Percentiles rank a stretch among this genome's conserved stretches.
Evolutionary conservation across 371 early-diverging fungal genomes (phyloP).

Genomic region (Mucor saturninus): DNA sequence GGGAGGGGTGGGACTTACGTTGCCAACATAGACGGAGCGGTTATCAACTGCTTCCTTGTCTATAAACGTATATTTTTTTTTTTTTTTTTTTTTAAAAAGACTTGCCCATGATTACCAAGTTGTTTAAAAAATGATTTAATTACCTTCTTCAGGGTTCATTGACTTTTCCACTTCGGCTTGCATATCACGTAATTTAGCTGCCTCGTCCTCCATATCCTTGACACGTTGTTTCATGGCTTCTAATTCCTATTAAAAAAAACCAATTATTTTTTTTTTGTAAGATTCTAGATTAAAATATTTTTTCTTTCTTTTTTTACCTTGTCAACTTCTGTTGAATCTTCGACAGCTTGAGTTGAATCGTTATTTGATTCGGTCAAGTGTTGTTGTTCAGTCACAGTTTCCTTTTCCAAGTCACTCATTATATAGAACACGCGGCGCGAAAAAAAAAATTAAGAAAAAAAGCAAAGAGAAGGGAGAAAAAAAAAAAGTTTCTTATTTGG

Average conservation of each 20-base stretch:
- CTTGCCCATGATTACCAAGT: too few species aligned
- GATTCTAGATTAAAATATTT: background rate
- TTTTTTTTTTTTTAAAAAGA: constrained; percentile 3
- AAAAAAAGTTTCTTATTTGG: background rate
- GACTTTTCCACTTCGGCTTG: constrained; percentile 89
- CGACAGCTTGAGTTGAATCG: constrained; percentile 5
- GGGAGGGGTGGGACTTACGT: constrained; percentile 58
- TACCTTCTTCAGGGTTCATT: constrained; percentile 69
- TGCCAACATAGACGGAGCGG: constrained; percentile 95
- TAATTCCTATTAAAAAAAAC: constrained; percentile 55
- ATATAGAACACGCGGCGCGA: constrained; percentile 2
- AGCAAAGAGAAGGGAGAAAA: background rate
- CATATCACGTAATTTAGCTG: constrained; percentile 92
- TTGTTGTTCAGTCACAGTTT: constrained; percentile 6
- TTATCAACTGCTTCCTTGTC: constrained; percentile 86
- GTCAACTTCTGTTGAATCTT: constrained; percentile 37
- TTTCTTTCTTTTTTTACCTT: constrained; percentile 29
- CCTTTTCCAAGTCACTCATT: constrained; percentile 22
- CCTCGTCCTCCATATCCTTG: constrained; percentile 94
- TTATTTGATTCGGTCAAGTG: constrained; percentile 2
- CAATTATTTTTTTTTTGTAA: background rate
- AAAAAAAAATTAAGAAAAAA: background rate
- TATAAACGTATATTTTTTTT: constrained; percentile 23
- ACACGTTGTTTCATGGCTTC: constrained; percentile 90
- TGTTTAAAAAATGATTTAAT: too few species aligned